Base-by-base conservation (phyloP, 2,329 filamentous ascomycete genomes). In the Cladosporium cucumerinum region DNA sequence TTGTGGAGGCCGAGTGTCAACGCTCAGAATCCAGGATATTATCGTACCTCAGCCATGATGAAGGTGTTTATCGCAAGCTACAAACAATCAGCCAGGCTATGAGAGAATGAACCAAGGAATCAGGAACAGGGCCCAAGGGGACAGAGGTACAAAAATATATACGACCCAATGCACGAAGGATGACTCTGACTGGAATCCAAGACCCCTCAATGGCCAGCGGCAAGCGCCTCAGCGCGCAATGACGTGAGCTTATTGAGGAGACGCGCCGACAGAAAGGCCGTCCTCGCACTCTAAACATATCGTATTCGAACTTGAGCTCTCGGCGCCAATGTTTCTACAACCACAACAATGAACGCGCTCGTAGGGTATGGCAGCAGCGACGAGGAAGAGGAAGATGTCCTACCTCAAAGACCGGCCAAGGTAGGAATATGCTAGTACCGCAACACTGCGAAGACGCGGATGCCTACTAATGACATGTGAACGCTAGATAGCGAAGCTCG, bases 301-400 rank as follows among this genome's bases (percentile, higher is more conserved):
- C 57, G 57, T 59, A 49, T 59, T n/a, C 36, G 26, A 52, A 10
- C 36, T 43, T 43, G 36, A 61, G 25, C 48, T 14, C n/a, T 23
- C 21, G n/a, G n/a, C 36, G 46, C 52, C 21, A 26, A 43, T 30
- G 52, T n/a, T 21, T 23, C 43, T 39, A 30, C 21, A 10, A 30
- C 62, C 65, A 21, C n/a, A n/a, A 39, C 32, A 18, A 77, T 76
- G 71, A 72, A 67, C 55, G 70, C 67, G 1, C 77, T 82, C 36
- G 79, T 81, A 59, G 79, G 77, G 55, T 80, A 80, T 66, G 80
- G 73, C 26, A 82, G 80, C 69, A 82, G 81, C 67, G 80, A 82
- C 28, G 81, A 82, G 16, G 80, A 80, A 61, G 80, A 80, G 64
- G 72, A 73, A 0, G 72, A 73, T 18, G 62, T 73, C 14, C 68